Conservation (phyloP, 1,139 yeast genomes). For the Meyerozyma smithsonii region DNA sequence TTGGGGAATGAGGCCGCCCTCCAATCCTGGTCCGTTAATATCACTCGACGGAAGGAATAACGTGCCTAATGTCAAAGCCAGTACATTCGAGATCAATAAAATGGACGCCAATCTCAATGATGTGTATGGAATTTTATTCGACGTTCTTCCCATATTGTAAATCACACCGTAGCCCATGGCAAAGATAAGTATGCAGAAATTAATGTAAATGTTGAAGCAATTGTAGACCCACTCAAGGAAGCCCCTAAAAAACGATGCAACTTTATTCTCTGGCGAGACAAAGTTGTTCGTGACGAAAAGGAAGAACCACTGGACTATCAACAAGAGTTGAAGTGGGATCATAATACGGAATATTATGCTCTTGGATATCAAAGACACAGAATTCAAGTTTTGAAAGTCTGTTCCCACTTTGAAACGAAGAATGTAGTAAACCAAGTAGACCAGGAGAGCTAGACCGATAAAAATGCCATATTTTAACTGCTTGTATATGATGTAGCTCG, state of each 20-base stretch:
- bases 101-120: conserved; percentile 15
- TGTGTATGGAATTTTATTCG: conserved; percentile 24
- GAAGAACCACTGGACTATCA: conserved; percentile 11
- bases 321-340: conserved; percentile 18
- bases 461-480: conserved; percentile 15
- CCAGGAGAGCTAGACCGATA: conserved; percentile 17
- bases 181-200: conserved; percentile 22
- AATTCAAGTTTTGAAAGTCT: conserved; percentile 27
- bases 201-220: conserved; percentile 8
- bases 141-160: conserved; percentile 23
- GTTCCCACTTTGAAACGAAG: conserved; percentile 24
- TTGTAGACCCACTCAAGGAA: conserved; percentile 4
- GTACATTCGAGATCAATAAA: conserved; percentile 13
- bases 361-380: conserved; percentile 32
- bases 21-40: background rate
- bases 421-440: conserved; percentile 23
- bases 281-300: conserved; percentile 17
- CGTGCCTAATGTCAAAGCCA: conserved; percentile 3
- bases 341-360: conserved; percentile 26
- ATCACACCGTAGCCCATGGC: conserved; percentile 40
- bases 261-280: conserved; percentile 5
- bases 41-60: background rate
- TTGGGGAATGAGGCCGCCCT: background rate
- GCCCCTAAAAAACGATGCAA: conserved; percentile 1
- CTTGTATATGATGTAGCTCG: conserved; percentile 17